Base-by-base conservation (phyloP, 305 asterid species). In the Caryopteris hybrid region DNA sequence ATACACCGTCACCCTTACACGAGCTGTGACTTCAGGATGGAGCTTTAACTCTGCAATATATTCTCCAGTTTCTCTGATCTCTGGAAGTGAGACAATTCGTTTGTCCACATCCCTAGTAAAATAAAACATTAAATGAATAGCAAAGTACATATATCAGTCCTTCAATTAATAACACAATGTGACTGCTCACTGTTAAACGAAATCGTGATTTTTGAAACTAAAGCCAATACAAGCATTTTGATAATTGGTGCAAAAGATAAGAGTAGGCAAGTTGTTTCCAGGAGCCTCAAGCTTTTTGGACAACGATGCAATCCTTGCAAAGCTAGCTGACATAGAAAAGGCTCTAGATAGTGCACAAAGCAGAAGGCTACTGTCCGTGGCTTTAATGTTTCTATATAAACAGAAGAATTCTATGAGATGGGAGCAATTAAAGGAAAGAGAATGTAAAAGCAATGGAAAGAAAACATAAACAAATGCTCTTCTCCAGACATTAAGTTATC, bases 1-100 rank as follows among this genome's bases (percentile, higher is more conserved):
- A 61, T 16, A 88, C 46, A 93, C 96, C 6, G 53, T 88, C 76
- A 90, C 22, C 86, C 87, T 83, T 47, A 90, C 81, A 61, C 74
- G 88, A 71, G 98, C 96, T 23, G 90, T 77, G 74, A 93, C 97
- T 0, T 93, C 98, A 3, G 96, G 96, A 68, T 93, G 98, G 77
- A 93, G 96, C 88, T 88, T 90, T 74, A 93, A 72, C 85, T 93
- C 96, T 58, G 97, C 97, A 46, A 80, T 25, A 65, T 93, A 90
- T 76, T 86, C 98, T 73, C 97, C 97, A 8, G 91, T 88, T 87
- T 93, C 97, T 68, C 98, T 81, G 70, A 93, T 93, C 80, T 93
- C 98, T n/a, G 97, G 98, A 76, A 93, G 82, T 48, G 86, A 75
- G 33, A 93, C 88, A 14, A 85, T 70, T 77, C 91, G 87, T 84